phyloP scores from a whole-genome alignment of 2,329 filamentous ascomycete species.

The Cercospora berteroae region DNA sequence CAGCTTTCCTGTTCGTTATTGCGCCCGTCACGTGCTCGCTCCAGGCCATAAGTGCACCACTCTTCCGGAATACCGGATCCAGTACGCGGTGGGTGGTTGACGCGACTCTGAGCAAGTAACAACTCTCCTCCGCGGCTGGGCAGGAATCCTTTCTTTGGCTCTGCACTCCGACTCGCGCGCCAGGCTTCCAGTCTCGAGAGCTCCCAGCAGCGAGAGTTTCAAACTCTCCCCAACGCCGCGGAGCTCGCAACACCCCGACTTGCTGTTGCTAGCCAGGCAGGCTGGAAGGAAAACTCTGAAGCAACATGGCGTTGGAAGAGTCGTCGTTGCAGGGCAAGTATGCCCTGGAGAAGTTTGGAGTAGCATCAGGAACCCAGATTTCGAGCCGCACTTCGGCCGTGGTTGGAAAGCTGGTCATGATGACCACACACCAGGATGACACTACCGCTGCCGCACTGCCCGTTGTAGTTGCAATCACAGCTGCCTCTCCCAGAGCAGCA shows the following conservation, averaged over 20 bases:
- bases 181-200: neutral
- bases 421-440: slow-evolving; percentile 1
- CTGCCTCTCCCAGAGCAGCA: slow-evolving; percentile 42
- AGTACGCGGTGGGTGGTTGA: neutral
- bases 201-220: neutral
- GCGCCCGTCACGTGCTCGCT: neutral
- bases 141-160: neutral
- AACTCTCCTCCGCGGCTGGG: neutral
- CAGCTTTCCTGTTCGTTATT: slow-evolving; percentile 7
- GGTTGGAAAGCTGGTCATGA: slow-evolving; percentile 24
- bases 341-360: slow-evolving; percentile 28
- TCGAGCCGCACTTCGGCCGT: slow-evolving; percentile 32
- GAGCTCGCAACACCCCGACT: neutral
- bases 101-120: neutral
- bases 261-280: neutral
- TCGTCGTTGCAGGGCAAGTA: slow-evolving; percentile 24
- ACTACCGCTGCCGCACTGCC: slow-evolving; percentile 21
- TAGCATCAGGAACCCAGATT: slow-evolving; percentile 34
- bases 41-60: neutral
- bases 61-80: neutral
- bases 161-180: slow-evolving; percentile 3
- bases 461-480: slow-evolving; percentile 41
- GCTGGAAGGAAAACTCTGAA: neutral
- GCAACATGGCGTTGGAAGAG: slow-evolving; percentile 25
- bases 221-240: neutral